Percentiles rank a stretch among this genome's conserved stretches.
These are phyloP conservation scores for Ustanciosporium gigantosporum DNA, from an alignment of 1,284 basidiomycete species.

Conservation along the genomic window DNA sequence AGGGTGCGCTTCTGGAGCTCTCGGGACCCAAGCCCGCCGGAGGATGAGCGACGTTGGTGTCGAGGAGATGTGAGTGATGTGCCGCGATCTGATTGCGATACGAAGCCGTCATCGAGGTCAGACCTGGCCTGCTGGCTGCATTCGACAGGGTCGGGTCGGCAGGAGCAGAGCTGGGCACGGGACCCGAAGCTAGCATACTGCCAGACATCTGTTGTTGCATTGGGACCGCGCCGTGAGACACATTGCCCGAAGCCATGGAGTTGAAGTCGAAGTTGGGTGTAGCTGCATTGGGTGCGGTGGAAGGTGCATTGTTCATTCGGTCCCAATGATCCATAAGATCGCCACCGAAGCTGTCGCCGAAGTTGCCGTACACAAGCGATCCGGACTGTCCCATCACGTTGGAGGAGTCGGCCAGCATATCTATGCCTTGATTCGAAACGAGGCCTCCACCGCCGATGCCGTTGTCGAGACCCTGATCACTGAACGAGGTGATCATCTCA, in stretches of 20 bases:
- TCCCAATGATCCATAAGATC: conserved; percentile 27
- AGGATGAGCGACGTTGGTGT: conserved; percentile 9
- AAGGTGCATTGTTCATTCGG: conserved; percentile 1
- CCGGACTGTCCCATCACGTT: conserved; percentile 28
- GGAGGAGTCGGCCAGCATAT: conserved; percentile 26
- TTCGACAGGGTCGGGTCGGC: background rate
- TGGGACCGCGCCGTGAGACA: too few relatives aligned
- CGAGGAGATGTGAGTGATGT: conserved; percentile 42
- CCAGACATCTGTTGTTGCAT: background rate
- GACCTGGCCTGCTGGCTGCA: background rate
- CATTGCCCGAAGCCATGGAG: background rate
- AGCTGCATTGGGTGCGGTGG: background rate
- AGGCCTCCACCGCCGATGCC: conserved; percentile 4
- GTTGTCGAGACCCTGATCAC: conserved; percentile 18
- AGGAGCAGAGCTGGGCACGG: background rate
- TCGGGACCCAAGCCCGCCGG: conserved; percentile 8
- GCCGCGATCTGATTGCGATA: conserved; percentile 42
- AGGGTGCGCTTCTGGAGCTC: conserved; percentile 19
- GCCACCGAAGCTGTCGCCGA: conserved; percentile 13
- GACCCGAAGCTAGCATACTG: background rate
- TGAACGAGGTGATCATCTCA: conserved; percentile 24
- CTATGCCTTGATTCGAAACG: conserved; percentile 6
- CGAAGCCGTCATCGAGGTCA: conserved; percentile 10
- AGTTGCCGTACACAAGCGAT: conserved; percentile 28
- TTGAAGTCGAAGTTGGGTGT: conserved; percentile 6